Evolutionary conservation across 805 yeast species (phyloP).

Genomic region (Ogataea saltuana): DNA sequence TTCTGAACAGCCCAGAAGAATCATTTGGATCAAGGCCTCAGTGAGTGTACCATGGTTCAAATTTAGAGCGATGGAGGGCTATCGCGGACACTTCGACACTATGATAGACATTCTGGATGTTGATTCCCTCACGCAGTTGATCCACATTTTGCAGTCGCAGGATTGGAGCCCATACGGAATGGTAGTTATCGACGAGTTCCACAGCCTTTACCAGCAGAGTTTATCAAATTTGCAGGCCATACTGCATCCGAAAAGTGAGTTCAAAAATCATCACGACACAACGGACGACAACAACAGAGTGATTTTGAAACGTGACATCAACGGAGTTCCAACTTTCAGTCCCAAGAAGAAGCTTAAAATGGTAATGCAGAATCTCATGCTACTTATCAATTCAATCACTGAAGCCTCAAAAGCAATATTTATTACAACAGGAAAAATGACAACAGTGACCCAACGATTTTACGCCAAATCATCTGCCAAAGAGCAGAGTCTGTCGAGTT

Average conservation of each 20-base stretch:
- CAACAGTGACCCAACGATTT: constrained; percentile 28
- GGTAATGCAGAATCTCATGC: constrained; percentile 25
- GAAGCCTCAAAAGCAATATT: constrained; percentile 16
- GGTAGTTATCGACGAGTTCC: constrained; percentile 33
- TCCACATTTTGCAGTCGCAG: constrained; percentile 21
- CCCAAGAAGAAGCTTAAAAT: constrained; percentile 25
- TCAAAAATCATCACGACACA: constrained; percentile 5
- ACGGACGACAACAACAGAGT: constrained; percentile 1
- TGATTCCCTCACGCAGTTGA: constrained; percentile 24
- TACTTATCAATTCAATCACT: constrained; percentile 18
- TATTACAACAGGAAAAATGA: constrained; percentile 34
- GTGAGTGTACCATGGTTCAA: constrained; percentile 32
- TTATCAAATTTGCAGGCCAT: constrained; percentile 12
- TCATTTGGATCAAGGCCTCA: constrained; percentile 18
- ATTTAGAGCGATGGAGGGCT: constrained; percentile 13
- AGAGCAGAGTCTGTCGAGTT: neutral
- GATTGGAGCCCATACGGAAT: constrained; percentile 24
- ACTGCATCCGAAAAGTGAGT: constrained; percentile 4
- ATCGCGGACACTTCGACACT: neutral
- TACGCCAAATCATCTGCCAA: constrained; percentile 9
- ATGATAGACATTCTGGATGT: constrained; percentile 21
- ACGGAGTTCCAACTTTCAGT: constrained; percentile 22
- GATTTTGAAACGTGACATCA: constrained; percentile 21
- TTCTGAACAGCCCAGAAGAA: constrained; percentile 6
- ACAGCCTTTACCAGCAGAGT: constrained; percentile 24